Base-by-base conservation (phyloP, 257 asterid genomes). In the Salvia hispanica region DNA sequence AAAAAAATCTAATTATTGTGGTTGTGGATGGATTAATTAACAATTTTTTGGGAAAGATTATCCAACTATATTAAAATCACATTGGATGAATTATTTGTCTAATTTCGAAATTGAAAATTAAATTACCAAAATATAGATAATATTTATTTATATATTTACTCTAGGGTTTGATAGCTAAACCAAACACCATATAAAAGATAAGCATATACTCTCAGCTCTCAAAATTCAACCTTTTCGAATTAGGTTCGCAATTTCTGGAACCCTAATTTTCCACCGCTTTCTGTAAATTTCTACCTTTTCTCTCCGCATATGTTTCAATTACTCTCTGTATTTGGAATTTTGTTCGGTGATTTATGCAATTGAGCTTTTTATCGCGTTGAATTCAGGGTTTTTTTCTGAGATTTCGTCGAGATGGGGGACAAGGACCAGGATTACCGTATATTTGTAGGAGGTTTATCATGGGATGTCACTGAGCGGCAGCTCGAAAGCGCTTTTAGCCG, bases 401-500 rank as follows among this genome's bases (percentile, higher is more conserved):
- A 45, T 0, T 56, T 40, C 60, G 47, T 54, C 43, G 74, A 64
- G 72, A 90, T 90, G 65, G 85, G 89, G 62, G 95, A 86, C 65
- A 90, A 85, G 79, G 97, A 82, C 5, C 88, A 80, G 4, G 99
- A 90, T 16, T 37, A 88, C 80, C 95, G 99, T 46, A 84, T 93
- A 58, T 93, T 93, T 74, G 87, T 93, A 0, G 99, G 99, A 62
- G 99, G 99, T 4, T 84, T 93, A 64, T 82, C 96, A 25, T 82
- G 85, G 88, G 97, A 90, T 53, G 87, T 88, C 60, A 85, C 95
- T 1, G 95, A 90, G 64, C 92, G 96, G 68, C 97, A 90, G 91
- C 97, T 93, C 5, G 96, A 93, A 72, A 83, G 70, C 58, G 87
- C 96, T 64, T 93, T 93, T 66, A 64, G 73, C 71, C 97, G 95